A percentile compares a stretch with the other conserved stretches of the same genome.
phyloP scores from a whole-genome alignment of 352 stramenopile species.

The Pythium phragmitis region DNA sequence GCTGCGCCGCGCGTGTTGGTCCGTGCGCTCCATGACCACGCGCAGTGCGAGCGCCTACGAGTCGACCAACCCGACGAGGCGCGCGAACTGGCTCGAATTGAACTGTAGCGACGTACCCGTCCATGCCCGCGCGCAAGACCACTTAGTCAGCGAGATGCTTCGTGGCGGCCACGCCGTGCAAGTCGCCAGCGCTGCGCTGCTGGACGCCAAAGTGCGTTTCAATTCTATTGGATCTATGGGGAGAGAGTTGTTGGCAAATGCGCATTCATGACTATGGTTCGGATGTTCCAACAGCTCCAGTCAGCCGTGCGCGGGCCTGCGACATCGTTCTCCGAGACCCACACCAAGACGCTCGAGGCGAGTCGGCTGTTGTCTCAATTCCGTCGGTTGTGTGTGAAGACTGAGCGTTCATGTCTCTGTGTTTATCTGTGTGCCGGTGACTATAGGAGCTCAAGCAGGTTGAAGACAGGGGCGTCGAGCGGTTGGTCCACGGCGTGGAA shows the following conservation, averaged over 20 bases:
- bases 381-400: background rate
- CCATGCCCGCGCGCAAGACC: conserved; percentile 36
- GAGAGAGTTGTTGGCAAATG: background rate
- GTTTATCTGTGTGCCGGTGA: background rate
- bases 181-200: conserved; percentile 44
- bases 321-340: conserved; percentile 35
- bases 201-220: conserved; percentile 41
- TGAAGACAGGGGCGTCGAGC: conserved; percentile 48
- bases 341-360: conserved; percentile 56
- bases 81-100: conserved; percentile 60
- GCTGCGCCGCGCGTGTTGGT: background rate
- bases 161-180: conserved; percentile 67
- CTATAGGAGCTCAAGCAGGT: conserved; percentile 45
- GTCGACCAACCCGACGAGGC: background rate
- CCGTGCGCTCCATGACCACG: background rate
- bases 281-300: conserved; percentile 27
- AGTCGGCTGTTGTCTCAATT: background rate
- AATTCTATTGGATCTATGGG: background rate
- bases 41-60: background rate
- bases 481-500: conserved; percentile 44
- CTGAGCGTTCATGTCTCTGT: background rate
- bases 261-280: background rate
- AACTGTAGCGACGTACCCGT: conserved; percentile 63
- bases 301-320: conserved; percentile 33
- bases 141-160: conserved; percentile 66